Evolutionary conservation across 441 rosid genomes (phyloP).

Genomic region (Arabidopsis lyrata): DNA sequence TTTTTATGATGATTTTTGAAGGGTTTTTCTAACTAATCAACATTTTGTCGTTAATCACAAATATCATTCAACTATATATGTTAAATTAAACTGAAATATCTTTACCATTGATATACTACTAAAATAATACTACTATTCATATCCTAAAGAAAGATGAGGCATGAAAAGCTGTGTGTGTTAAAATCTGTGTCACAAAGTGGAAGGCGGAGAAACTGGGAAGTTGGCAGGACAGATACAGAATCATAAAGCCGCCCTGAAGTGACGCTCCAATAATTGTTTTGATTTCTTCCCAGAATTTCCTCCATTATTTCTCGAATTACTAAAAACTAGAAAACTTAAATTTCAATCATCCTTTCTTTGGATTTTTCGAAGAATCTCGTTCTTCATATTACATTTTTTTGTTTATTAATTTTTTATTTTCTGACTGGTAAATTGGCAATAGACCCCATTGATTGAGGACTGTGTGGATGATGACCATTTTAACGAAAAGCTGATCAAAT

Average conservation of each 20-base stretch:
- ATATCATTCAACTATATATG: no score
- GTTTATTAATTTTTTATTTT: not conserved
- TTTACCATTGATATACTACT: no score
- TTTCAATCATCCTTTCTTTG: slow-evolving; percentile 38
- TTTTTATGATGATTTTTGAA: no score
- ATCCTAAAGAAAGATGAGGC: slow-evolving; percentile 15
- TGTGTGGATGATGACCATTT: slow-evolving; percentile 46
- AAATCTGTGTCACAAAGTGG: slow-evolving; percentile 42
- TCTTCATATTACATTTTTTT: slow-evolving; percentile 16
- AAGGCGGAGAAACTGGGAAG: slow-evolving; percentile 44
- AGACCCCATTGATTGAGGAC: slow-evolving; percentile 43
- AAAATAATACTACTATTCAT: not conserved
- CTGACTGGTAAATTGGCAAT: slow-evolving; percentile 31
- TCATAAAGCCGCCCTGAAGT: slow-evolving; percentile 46
- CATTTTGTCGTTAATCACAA: no score
- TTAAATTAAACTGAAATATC: no score
- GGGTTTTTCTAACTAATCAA: no score
- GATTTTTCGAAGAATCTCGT: slow-evolving; percentile 40
- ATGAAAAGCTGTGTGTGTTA: slow-evolving; percentile 30
- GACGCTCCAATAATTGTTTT: slow-evolving; percentile 49
- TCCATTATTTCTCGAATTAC: slow-evolving; percentile 18
- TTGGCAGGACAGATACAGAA: slow-evolving; percentile 40
- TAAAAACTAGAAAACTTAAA: not conserved
- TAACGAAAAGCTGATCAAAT: slow-evolving; percentile 47
- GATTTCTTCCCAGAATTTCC: slow-evolving; percentile 28